Evolutionary conservation across 768 basidiomycete species (phyloP).

Genomic region (Trametes cubensis): DNA sequence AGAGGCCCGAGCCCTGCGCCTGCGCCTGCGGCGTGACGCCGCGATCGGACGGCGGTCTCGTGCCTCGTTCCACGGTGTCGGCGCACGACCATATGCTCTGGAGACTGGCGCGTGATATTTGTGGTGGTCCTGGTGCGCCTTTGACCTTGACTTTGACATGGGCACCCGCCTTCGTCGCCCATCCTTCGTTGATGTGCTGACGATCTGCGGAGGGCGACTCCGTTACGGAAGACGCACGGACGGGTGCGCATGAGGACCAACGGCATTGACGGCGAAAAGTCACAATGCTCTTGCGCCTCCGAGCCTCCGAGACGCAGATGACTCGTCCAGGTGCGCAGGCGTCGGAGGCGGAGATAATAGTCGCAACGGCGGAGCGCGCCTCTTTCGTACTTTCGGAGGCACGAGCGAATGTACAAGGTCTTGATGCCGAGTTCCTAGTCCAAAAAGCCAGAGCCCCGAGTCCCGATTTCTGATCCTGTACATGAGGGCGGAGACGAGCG

Average conservation of each 20-base stretch:
- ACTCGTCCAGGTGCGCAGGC: neutral
- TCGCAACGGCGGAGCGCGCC: neutral
- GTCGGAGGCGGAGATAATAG: conserved; percentile 5
- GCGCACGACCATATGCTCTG: conserved; percentile 1
- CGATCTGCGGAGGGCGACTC: neutral
- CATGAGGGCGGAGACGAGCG: neutral
- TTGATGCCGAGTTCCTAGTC: neutral
- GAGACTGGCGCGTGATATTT: conserved; percentile 13
- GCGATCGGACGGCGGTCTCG: conserved; percentile 17
- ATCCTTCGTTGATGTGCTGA: too few relatives aligned
- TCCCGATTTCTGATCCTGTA: too few relatives aligned
- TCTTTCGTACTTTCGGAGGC: neutral
- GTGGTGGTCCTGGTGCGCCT: too few relatives aligned
- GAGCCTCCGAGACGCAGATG: neutral
- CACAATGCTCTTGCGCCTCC: neutral
- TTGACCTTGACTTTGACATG: too few relatives aligned
- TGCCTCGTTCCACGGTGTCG: conserved; percentile 14
- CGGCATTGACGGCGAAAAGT: neutral
- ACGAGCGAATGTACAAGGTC: neutral
- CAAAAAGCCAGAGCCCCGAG: too few relatives aligned
- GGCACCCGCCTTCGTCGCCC: neutral
- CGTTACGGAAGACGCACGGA: too few relatives aligned
- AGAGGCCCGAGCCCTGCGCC: too few relatives aligned
- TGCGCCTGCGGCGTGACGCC: neutral
- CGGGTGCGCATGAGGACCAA: neutral